Conservation (phyloP, 495 filamentous ascomycete genomes). For the Parachaetomium inaequale region DNA sequence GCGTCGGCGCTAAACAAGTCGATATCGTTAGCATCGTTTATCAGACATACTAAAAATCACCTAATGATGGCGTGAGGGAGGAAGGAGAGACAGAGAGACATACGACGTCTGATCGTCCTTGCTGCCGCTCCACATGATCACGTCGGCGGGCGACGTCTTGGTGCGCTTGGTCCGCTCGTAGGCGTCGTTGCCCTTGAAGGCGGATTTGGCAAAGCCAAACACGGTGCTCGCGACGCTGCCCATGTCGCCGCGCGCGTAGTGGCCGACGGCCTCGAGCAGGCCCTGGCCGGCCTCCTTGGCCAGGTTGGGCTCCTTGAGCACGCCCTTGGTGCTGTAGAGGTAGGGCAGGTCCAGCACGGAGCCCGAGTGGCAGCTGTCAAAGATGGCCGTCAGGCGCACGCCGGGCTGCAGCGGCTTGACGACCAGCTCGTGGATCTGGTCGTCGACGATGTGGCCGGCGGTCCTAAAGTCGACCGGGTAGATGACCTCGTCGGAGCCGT, state of each 20-base stretch:
- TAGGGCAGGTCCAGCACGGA: slow-evolving; percentile 95
- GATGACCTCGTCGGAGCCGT: slow-evolving; percentile 94
- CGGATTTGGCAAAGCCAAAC: slow-evolving; percentile 81
- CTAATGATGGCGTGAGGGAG: too few species aligned
- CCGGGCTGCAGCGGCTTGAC: slow-evolving; percentile 77
- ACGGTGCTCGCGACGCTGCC: slow-evolving; percentile 68
- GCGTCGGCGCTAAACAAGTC: slow-evolving; percentile 52
- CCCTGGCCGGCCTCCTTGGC: slow-evolving; percentile 94
- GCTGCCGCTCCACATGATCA: slow-evolving; percentile 96
- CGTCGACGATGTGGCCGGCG: slow-evolving; percentile 93
- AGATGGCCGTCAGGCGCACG: slow-evolving; percentile 91
- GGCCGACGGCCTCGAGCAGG: slow-evolving; percentile 74
- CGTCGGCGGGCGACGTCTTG: slow-evolving; percentile 94
- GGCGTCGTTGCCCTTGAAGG: slow-evolving; percentile 77
- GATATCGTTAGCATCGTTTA: neutral
- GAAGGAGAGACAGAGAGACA: slow-evolving; percentile 35
- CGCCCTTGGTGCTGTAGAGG: slow-evolving; percentile 88
- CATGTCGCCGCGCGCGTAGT: slow-evolving; percentile 81
- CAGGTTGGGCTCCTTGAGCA: slow-evolving; percentile 97
- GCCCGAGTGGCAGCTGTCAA: slow-evolving; percentile 96
- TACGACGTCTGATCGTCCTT: slow-evolving; percentile 94
- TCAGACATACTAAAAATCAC: too few species aligned
- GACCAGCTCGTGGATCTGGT: slow-evolving; percentile 90
- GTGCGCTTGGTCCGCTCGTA: slow-evolving; percentile 79
- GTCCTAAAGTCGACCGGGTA: slow-evolving; percentile 90